Evolutionary conservation across 192 early-diverging fungal genomes (phyloP).

Genomic region (Pilaira anomala): DNA sequence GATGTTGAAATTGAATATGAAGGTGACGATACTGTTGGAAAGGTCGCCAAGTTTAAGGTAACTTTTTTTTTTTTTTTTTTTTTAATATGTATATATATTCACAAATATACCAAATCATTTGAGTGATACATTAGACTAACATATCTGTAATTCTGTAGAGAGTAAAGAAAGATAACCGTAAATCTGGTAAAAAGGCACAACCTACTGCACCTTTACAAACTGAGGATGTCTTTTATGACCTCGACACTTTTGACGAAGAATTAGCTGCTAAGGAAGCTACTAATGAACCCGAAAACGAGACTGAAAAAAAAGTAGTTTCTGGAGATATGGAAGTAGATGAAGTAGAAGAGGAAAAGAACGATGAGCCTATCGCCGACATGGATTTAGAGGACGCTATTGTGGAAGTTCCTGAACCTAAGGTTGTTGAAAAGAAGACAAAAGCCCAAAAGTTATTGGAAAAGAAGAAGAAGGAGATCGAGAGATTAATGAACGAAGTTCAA

Average conservation of each 20-base stretch:
- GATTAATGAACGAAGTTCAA: conserved; percentile 9
- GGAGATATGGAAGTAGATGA: not conserved
- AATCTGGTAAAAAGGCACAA: conserved; percentile 37
- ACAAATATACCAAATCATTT: not conserved
- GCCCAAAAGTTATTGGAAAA: conserved; percentile 8
- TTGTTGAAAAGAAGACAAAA: conserved; percentile 17
- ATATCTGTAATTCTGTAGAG: conserved; percentile 8
- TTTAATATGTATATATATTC: too few relatives aligned
- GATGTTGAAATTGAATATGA: conserved; percentile 78
- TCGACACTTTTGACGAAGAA: conserved; percentile 82
- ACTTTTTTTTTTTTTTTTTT: too few relatives aligned
- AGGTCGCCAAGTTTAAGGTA: conserved; percentile 73
- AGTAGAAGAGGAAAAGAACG: not conserved
- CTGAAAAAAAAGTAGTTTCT: not conserved
- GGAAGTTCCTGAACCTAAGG: conserved; percentile 7
- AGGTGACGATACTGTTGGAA: conserved; percentile 57
- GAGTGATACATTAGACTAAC: not conserved
- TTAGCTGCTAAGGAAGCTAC: conserved; percentile 12
- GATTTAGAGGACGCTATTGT: not conserved
- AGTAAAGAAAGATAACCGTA: conserved; percentile 21
- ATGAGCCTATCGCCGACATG: not conserved
- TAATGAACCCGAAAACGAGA: not conserved
- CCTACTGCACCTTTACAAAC: conserved; percentile 47
- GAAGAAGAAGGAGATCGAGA: conserved; percentile 18
- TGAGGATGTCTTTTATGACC: conserved; percentile 59